Evolutionary conservation across 2,329 filamentous ascomycete species (phyloP), one percentile per base, ranked within the genome.

Genomic region (Berkeleyomyces rouxiae): DNA sequence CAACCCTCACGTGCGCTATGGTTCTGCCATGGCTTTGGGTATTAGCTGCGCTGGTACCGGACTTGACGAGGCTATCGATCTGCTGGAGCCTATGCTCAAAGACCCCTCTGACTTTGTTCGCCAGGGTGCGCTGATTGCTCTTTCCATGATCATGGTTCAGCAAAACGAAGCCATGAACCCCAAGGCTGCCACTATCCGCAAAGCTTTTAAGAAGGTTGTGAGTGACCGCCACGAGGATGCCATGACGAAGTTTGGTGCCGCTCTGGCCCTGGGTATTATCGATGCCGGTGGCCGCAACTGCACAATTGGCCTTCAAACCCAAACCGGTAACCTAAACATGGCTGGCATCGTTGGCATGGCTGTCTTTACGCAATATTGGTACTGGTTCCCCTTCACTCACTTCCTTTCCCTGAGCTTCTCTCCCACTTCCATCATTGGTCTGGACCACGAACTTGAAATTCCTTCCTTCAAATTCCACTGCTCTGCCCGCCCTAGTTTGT

Each of bases 361-460:
- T 37, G 88, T 99, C 61, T 99, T 99, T 76, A 95, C 91, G 7
- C 93, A 99, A 73, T 99, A 99, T 78, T 99, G 93, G 93, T 99
- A 99, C 78, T 99, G 93, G 93, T 99, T 99, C 82, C 93, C 93
- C 65, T 87, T 97, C 70, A 95, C 93, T 39, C 93, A 99, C 75
- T 99, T 99, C 83, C 74, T 99, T 64, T 95, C 92, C 0, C 80
- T 99, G 66, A 91, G 90, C 70, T 97, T 99, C 75, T 90, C 89
- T n/a, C 93, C 93, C 1, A 99, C 95, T 1, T 88, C 93, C 1
- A 88, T 99, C 70, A 96, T 97, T 68, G 92, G 88, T 65, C 83
- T 99, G 36, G 91, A 99, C 71, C 87, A 95, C 70, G 89, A 96
- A 70, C 81, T 99, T 11, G 90, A 96, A 69, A 90, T 96, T 62